Conservation (phyloP, 2,329 filamentous ascomycete species). For the Arthrobotrys iridis region DNA sequence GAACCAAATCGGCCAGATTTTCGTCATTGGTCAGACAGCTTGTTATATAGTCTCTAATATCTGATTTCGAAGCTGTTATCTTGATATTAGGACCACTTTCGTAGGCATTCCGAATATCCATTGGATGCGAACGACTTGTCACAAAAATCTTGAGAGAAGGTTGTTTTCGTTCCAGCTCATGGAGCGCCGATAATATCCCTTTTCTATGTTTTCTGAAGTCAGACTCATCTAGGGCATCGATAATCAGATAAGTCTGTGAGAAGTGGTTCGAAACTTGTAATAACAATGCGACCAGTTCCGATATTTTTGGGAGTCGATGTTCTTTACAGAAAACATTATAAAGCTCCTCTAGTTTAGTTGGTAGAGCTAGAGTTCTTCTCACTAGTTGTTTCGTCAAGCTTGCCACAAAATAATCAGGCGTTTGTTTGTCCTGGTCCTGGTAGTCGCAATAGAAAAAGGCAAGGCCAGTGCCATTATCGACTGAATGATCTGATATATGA, state of each 20-base stretch:
- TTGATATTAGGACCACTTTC: slow-evolving; percentile 40
- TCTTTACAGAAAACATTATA: slow-evolving; percentile 43
- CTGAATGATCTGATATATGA: slow-evolving; percentile 20
- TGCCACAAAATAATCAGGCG: slow-evolving; percentile 33
- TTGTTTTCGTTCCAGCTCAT: slow-evolving; percentile 21
- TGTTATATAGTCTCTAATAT: slow-evolving; percentile 40
- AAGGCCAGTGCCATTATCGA: slow-evolving; percentile 15
- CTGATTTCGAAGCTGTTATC: slow-evolving; percentile 33
- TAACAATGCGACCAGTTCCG: slow-evolving; percentile 15
- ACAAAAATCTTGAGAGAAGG: slow-evolving; percentile 29
- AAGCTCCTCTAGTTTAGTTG: slow-evolving; percentile 19
- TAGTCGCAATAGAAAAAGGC: slow-evolving; percentile 45
- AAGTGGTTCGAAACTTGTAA: slow-evolving; percentile 20
- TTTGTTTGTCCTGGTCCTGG: slow-evolving; percentile 42
- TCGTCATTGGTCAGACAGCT: slow-evolving; percentile 33
- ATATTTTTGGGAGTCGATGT: slow-evolving; percentile 23
- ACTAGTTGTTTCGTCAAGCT: slow-evolving; percentile 30
- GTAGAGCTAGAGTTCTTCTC: slow-evolving; percentile 8
- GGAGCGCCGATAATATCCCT: slow-evolving; percentile 7
- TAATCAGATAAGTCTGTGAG: slow-evolving; percentile 33
- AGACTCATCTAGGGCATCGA: slow-evolving; percentile 35
- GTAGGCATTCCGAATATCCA: slow-evolving; percentile 27
- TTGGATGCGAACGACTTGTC: slow-evolving; percentile 35
- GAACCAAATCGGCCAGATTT: slow-evolving; percentile 33
- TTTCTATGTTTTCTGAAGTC: slow-evolving; percentile 27